phyloP scores from a whole-genome alignment of 83 land plant genomes.

The Isoetes engelmannii region DNA sequence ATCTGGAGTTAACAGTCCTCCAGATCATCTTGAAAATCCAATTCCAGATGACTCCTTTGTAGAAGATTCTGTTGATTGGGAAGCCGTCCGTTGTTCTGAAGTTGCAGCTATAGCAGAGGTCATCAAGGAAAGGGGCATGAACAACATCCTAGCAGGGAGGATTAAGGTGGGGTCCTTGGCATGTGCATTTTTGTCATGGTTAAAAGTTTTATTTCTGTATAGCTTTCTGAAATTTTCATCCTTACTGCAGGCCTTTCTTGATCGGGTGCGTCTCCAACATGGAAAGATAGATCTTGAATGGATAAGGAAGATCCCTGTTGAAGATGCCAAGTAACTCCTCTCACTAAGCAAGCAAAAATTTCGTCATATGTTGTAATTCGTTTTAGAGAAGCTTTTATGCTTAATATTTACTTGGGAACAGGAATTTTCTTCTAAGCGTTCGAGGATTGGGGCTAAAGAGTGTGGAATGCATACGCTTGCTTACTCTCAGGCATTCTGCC shows the following conservation, averaged over 20 bases:
- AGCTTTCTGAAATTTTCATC: not conserved
- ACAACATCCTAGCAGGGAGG: constrained; percentile 74
- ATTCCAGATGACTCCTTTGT: constrained; percentile 6
- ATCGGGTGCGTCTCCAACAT: constrained; percentile 60
- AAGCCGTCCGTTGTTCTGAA: constrained; percentile 60
- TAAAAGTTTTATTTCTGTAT: not conserved
- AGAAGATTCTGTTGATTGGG: constrained; percentile 70
- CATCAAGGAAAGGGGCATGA: constrained; percentile 88
- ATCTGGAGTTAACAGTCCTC: constrained; percentile 18
- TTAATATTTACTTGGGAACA: constrained; percentile 21
- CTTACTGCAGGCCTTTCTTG: constrained; percentile 68
- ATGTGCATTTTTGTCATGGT: not conserved
- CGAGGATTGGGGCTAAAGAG: constrained; percentile 73
- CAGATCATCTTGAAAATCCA: constrained; percentile 19
- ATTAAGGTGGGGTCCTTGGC: constrained; percentile 51
- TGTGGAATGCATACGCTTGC: constrained; percentile 73
- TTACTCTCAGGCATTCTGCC: constrained; percentile 65
- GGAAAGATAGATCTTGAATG: constrained; percentile 91
- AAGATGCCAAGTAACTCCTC: constrained; percentile 65
- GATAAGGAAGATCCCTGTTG: constrained; percentile 66
- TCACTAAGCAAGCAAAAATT: no score
- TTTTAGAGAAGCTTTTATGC: constrained; percentile 5
- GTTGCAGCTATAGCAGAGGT: constrained; percentile 55
- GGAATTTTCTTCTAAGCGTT: constrained; percentile 62
- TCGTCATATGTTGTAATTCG: no score